A percentile compares a stretch with the other conserved stretches of the same genome.
phyloP scores from a whole-genome alignment of 495 filamentous ascomycete genomes.

The Jackrogersella minutella region DNA sequence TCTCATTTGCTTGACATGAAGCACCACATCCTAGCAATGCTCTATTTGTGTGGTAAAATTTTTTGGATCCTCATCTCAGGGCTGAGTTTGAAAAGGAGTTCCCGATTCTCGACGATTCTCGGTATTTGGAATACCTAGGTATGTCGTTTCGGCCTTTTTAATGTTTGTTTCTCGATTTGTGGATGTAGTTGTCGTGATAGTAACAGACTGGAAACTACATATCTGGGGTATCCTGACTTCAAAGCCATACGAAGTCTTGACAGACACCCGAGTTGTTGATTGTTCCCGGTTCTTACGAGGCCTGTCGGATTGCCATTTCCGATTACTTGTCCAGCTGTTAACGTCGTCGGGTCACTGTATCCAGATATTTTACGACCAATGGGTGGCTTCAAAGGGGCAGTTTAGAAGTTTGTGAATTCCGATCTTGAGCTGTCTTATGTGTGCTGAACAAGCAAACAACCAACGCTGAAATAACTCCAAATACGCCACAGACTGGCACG shows the following conservation, averaged over 20 bases:
- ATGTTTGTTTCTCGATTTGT: conserved; percentile 5
- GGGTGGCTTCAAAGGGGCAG: neutral
- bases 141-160: conserved; percentile 1
- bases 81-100: neutral
- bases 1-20: conserved; percentile 13
- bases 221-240: conserved; percentile 6
- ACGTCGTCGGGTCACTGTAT: neutral
- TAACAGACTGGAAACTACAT: neutral
- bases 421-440: neutral
- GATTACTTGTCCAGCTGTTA: neutral
- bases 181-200: neutral
- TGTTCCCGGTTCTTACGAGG: neutral
- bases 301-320: conserved; percentile 22
- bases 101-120: neutral
- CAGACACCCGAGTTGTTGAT: neutral
- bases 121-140: conserved; percentile 3
- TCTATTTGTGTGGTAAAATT: neutral
- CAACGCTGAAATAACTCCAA: neutral
- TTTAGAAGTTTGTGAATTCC: neutral
- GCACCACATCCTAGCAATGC: neutral
- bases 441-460: conserved; percentile 1
- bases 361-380: neutral
- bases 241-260: neutral
- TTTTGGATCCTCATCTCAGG: neutral
- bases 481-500: neutral